Evolutionary conservation across 176 grass and related monocot genomes (phyloP).

Genomic region (Tuctoria greenei): DNA sequence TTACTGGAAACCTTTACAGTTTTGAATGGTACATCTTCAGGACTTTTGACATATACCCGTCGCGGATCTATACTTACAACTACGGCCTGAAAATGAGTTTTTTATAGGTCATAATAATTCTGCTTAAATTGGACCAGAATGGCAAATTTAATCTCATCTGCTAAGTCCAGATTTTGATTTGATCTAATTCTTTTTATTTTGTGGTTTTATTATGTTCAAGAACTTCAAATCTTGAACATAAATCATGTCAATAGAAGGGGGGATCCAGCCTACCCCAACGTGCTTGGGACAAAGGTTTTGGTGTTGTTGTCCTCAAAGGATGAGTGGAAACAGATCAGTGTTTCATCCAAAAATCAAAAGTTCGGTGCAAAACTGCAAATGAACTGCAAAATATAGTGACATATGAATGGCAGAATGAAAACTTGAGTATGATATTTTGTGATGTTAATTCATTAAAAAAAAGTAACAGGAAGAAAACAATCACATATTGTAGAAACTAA

Average conservation of each 20-base stretch:
- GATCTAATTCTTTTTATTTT: not conserved
- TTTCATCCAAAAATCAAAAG: not conserved
- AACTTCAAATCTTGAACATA: not conserved
- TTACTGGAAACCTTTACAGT: slow-evolving; percentile 65
- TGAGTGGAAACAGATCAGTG: not conserved
- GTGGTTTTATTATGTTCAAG: not conserved
- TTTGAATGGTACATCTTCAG: slow-evolving; percentile 81
- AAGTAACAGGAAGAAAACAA: not conserved
- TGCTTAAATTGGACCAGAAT: not conserved
- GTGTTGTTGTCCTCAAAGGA: not conserved
- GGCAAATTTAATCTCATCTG: not conserved
- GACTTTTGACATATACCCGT: slow-evolving; percentile 77
- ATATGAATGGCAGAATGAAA: slow-evolving; percentile 1
- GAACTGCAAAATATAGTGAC: not conserved
- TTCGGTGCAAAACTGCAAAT: not conserved
- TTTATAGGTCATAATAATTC: slow-evolving; percentile 9
- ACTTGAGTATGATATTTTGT: not conserved
- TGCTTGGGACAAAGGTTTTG: no score
- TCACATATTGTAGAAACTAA: slow-evolving; percentile 6
- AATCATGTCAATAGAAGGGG: not conserved
- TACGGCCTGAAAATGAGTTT: slow-evolving; percentile 65
- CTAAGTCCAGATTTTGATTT: not conserved
- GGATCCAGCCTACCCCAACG: not conserved
- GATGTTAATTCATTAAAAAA: not conserved
- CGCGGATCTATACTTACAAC: slow-evolving; percentile 98